phyloP scores from a whole-genome alignment of 2,329 filamentous ascomycete genomes.

The Aspergillus ochraceoroseus region DNA sequence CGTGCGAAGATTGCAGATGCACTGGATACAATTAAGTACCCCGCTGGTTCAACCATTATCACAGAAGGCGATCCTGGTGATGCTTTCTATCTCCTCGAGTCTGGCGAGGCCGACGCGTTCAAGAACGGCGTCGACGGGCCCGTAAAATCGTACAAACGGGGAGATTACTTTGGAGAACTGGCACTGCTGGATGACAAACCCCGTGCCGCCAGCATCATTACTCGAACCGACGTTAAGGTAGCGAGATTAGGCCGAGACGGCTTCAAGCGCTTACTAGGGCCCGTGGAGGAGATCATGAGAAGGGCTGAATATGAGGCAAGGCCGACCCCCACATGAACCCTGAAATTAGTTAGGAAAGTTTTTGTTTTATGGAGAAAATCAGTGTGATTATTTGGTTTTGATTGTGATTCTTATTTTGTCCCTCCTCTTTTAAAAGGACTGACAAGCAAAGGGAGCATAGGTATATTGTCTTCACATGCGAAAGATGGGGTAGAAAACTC shows the following conservation, averaged over 20 bases:
- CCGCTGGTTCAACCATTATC: conserved; percentile 77
- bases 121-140: conserved; percentile 66
- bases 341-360: conserved; percentile 13
- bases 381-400: conserved; percentile 9
- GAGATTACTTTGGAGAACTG: conserved; percentile 95
- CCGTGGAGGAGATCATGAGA: conserved; percentile 91
- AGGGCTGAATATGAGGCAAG: conserved; percentile 49
- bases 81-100: conserved; percentile 86
- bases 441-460: conserved; percentile 14
- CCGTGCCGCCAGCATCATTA: conserved; percentile 81
- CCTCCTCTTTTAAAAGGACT: conserved; percentile 7
- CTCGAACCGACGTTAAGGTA: conserved; percentile 83
- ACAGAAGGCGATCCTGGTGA: conserved; percentile 84
- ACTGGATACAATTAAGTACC: conserved; percentile 82
- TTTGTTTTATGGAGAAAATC: conserved; percentile 4
- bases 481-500: conserved; percentile 16
- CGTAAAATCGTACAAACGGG: conserved; percentile 79
- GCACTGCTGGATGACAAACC: conserved; percentile 90
- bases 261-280: conserved; percentile 87
- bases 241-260: conserved; percentile 88
- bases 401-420: conserved; percentile 12
- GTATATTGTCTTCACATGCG: conserved; percentile 10
- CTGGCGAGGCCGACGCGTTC: conserved; percentile 78
- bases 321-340: conserved; percentile 26
- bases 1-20: conserved; percentile 96